Evolutionary conservation across 495 filamentous ascomycete genomes (phyloP).

Genomic region (Penicillium silybi): DNA sequence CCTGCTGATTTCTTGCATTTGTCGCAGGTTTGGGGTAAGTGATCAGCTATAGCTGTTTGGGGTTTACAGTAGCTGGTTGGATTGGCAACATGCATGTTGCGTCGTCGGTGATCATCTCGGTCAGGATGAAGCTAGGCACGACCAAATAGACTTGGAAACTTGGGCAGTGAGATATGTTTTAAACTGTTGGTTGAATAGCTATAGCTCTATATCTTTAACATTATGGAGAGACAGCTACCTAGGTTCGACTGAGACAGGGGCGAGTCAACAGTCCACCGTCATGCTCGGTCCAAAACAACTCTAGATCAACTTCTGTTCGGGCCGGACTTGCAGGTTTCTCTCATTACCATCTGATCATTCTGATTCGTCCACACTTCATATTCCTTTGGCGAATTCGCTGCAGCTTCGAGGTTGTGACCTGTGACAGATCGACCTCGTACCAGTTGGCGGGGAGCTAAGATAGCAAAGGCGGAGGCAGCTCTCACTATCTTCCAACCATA

Average conservation of each 20-base stretch:
- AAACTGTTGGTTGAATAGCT: not conserved
- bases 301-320: too few species aligned
- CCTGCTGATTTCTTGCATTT: not conserved
- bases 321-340: not conserved
- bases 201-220: not conserved
- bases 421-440: not conserved
- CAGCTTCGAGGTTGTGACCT: not conserved
- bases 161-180: not conserved
- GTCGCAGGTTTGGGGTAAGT: not conserved
- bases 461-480: conserved; percentile 14
- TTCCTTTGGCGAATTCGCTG: not conserved
- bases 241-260: not conserved
- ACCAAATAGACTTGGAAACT: not conserved
- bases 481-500: conserved; percentile 10
- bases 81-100: conserved; percentile 3
- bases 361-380: not conserved
- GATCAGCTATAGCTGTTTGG: not conserved
- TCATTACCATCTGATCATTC: not conserved
- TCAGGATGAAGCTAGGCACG: not conserved
- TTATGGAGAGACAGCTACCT: not conserved
- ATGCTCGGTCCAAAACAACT: not conserved
- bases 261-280: not conserved
- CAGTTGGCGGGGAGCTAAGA: conserved; percentile 3
- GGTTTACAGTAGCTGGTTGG: not conserved
- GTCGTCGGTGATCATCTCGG: not conserved